Conservation (phyloP, 805 yeast genomes). For the Saccharomycopsis javanensis region DNA sequence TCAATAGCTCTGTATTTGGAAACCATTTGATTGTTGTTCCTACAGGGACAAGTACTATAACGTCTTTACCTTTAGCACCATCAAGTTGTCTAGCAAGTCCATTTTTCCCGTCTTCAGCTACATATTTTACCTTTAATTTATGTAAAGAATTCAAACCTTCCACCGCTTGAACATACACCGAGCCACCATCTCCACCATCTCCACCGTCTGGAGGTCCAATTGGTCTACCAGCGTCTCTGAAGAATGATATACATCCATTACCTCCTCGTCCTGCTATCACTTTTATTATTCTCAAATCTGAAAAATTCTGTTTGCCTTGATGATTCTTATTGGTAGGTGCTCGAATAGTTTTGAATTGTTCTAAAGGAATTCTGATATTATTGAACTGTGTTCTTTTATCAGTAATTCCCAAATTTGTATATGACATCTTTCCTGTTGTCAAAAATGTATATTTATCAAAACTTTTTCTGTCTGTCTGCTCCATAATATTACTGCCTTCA, state of each 20-base stretch:
- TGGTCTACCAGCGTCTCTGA: constrained; percentile 74
- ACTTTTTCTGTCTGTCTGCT: neutral
- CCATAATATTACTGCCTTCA: neutral
- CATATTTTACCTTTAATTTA: constrained; percentile 53
- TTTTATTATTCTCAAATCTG: constrained; percentile 61
- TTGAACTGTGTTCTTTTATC: neutral
- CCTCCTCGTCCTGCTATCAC: constrained; percentile 82
- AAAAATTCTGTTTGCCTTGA: constrained; percentile 31
- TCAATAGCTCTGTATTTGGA: constrained; percentile 52
- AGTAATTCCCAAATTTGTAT: neutral
- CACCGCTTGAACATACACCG: constrained; percentile 73
- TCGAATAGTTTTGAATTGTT: constrained; percentile 12
- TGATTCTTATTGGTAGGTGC: constrained; percentile 23
- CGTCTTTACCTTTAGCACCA: constrained; percentile 77
- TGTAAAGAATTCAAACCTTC: constrained; percentile 64
- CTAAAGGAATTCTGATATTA: constrained; percentile 6
- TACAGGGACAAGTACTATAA: constrained; percentile 77
- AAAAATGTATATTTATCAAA: constrained; percentile 3
- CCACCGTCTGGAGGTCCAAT: constrained; percentile 99
- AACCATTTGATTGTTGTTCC: constrained; percentile 86
- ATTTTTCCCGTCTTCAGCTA: constrained; percentile 58
- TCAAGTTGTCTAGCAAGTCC: constrained; percentile 76
- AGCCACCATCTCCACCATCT: constrained; percentile 93
- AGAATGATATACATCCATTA: constrained; percentile 75
- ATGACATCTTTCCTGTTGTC: constrained; percentile 16